A percentile compares a stretch with the other conserved stretches of the same genome.
phyloP scores from a whole-genome alignment of 164 flowering plant species.

The Macadamia integrifolia region DNA sequence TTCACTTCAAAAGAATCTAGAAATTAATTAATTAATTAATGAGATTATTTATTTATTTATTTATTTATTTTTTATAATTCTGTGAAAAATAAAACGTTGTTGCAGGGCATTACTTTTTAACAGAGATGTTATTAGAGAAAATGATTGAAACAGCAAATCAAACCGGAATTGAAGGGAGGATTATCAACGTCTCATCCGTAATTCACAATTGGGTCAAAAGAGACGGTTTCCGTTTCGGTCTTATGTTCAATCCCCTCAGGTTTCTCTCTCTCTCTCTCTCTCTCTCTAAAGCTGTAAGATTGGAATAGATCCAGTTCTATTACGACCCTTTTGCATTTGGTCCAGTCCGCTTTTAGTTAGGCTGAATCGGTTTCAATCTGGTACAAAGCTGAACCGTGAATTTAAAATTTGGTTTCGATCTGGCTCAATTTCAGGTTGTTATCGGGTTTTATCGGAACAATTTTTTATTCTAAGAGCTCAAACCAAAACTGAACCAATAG shows the following conservation, averaged over 20 bases:
- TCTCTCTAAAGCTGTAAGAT: not conserved
- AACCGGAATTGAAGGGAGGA: conserved; percentile 79
- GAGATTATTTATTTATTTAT: not conserved
- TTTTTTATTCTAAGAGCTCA: too few species aligned
- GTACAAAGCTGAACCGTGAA: too few species aligned
- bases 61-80: not conserved
- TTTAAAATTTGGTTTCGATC: too few species aligned
- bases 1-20: too few species aligned
- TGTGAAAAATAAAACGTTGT: not conserved
- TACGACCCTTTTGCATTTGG: too few species aligned
- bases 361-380: too few species aligned
- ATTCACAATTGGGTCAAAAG: conserved; percentile 78
- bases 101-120: conserved; percentile 83
- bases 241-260: conserved; percentile 65
- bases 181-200: conserved; percentile 87
- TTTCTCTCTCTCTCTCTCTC: conserved; percentile 8
- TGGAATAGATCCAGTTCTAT: too few species aligned
- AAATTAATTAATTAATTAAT: not conserved
- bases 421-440: too few species aligned
- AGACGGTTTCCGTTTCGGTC: conserved; percentile 47
- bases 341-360: too few species aligned
- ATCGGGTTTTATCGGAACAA: too few species aligned
- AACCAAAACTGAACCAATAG: too few species aligned
- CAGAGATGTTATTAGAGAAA: conserved; percentile 69
- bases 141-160: conserved; percentile 75